A percentile compares a stretch with the other conserved stretches of the same genome.
These are phyloP conservation scores for Hippophae gyantsensis DNA, from an alignment of 306 rosid genomes.

Conservation along the genomic window DNA sequence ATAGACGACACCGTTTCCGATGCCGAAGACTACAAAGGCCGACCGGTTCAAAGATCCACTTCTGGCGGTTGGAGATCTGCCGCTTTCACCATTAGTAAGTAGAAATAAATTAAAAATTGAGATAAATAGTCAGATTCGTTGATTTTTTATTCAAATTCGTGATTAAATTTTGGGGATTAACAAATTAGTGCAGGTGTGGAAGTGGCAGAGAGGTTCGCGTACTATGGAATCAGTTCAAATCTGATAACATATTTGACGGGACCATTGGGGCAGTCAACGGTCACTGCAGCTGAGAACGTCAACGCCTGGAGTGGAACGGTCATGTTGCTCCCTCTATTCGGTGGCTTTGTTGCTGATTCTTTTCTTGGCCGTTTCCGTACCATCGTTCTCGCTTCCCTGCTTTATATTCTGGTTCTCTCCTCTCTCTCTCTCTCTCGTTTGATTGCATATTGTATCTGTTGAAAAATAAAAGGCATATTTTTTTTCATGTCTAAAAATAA, in stretches of 20 bases:
- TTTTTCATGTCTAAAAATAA: too few relatives aligned
- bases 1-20: neutral
- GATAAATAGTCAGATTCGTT: too few relatives aligned
- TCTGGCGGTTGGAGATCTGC: slow-evolving; percentile 3
- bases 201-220: slow-evolving; percentile 41
- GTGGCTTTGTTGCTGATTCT: slow-evolving; percentile 52
- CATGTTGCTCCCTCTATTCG: slow-evolving; percentile 37
- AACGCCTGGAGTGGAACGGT: slow-evolving; percentile 45
- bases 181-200: neutral
- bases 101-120: too few relatives aligned
- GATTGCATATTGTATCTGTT: too few relatives aligned
- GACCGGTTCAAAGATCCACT: neutral
- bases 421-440: too few relatives aligned
- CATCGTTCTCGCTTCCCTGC: slow-evolving; percentile 25
- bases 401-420: slow-evolving; percentile 35
- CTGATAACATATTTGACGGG: slow-evolving; percentile 38
- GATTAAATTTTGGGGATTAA: too few relatives aligned
- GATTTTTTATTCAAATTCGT: too few relatives aligned
- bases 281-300: slow-evolving; percentile 38
- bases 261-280: slow-evolving; percentile 41
- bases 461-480: too few relatives aligned
- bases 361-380: slow-evolving; percentile 57
- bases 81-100: neutral
- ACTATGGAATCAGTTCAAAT: slow-evolving; percentile 35
- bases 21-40: slow-evolving; percentile 2